Evolutionary conservation across 495 filamentous ascomycete species (phyloP).

Genomic region (Aspergillus mulundensis): DNA sequence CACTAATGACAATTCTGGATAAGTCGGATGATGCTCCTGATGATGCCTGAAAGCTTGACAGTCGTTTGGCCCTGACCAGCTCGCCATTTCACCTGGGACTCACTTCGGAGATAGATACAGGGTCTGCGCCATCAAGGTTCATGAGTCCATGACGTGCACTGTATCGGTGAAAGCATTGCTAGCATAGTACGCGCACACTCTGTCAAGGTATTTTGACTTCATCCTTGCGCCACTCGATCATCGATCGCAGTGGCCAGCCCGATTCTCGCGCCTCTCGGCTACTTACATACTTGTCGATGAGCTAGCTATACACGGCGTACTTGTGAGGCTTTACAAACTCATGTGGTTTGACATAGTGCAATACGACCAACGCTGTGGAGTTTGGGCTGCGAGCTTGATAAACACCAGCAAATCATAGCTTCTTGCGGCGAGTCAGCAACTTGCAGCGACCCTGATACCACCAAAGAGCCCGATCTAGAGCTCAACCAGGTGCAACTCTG

Average conservation of each 20-base stretch:
- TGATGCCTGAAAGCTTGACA: constrained; percentile 14
- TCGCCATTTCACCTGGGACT: background rate
- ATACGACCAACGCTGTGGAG: no score
- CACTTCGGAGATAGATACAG: background rate
- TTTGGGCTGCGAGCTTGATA: background rate
- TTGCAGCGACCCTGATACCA: background rate
- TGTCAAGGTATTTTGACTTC: constrained; percentile 14
- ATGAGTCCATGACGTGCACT: background rate
- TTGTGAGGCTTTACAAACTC: background rate
- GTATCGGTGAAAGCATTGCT: background rate
- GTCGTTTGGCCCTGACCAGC: background rate
- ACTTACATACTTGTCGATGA: background rate
- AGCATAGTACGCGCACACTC: background rate
- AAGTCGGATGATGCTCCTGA: constrained; percentile 9
- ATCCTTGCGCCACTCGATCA: constrained; percentile 14
- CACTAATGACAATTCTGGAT: constrained; percentile 7
- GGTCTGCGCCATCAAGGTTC: background rate
- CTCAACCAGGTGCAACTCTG: background rate
- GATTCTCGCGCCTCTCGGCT: background rate
- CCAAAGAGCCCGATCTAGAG: background rate
- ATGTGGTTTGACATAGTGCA: background rate
- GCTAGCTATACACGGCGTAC: background rate
- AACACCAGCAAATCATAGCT: background rate
- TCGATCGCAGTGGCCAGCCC: background rate
- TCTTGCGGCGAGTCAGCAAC: background rate